phyloP scores from a whole-genome alignment of 1,284 basidiomycete genomes.

The Tetrapyrgos nigripes region DNA sequence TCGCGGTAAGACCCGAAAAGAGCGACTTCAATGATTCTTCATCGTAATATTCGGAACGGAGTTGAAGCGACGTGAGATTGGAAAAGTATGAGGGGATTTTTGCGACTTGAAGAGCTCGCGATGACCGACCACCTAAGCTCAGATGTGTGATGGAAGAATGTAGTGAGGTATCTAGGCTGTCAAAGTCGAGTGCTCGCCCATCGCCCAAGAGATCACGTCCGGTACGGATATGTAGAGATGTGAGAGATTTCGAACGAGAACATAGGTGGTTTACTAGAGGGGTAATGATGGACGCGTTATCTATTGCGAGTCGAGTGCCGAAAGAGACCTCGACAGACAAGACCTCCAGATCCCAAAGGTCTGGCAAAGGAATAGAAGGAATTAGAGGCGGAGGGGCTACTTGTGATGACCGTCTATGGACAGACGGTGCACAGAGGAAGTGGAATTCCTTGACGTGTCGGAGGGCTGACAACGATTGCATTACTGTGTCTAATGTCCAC shows the following conservation, averaged over 20 bases:
- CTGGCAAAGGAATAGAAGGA: neutral
- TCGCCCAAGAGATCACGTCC: no score
- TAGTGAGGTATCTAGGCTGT: neutral
- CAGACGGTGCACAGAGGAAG: neutral
- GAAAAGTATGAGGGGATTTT: neutral
- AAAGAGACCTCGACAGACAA: neutral
- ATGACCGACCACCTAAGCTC: neutral
- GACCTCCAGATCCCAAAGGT: neutral
- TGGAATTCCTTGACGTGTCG: neutral
- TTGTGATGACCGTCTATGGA: neutral
- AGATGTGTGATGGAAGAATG: neutral
- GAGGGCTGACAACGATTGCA: neutral
- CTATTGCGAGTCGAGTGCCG: no score
- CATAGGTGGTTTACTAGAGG: neutral
- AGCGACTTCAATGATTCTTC: neutral
- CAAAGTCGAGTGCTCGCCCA: neutral
- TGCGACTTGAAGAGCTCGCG: neutral
- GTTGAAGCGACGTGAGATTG: constrained; percentile 4
- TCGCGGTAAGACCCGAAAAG: neutral
- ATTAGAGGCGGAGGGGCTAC: no score
- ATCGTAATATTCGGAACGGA: no score
- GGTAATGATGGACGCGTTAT: neutral
- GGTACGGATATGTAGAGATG: neutral
- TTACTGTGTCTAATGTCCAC: neutral
- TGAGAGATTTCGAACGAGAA: neutral